Evolutionary conservation across 139 green algal species (phyloP).

Genomic region (Diplosphaera chodatii): DNA sequence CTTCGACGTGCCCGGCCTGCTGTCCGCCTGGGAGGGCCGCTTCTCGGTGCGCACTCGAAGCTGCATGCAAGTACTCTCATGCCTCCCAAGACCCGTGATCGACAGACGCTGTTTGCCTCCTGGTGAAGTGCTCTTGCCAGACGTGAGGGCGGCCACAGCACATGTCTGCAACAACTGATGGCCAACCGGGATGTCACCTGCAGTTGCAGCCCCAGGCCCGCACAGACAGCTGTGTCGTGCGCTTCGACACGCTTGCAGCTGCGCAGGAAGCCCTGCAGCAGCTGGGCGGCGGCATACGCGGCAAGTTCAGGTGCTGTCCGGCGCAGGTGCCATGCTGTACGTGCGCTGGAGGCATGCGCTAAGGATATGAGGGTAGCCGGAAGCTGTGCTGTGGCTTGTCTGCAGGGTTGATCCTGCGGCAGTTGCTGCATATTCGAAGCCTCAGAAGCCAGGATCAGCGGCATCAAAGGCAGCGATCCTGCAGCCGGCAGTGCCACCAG

Average conservation of each 20-base stretch:
- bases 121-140: no score
- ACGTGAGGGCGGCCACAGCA: no score
- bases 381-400: no score
- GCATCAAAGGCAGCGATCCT: neutral
- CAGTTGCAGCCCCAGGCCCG: neutral
- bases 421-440: neutral
- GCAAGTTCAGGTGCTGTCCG: slow-evolving; percentile 14
- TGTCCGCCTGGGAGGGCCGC: slow-evolving; percentile 35
- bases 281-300: slow-evolving; percentile 11
- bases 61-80: no score
- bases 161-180: no score
- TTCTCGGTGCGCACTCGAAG: slow-evolving; percentile 1
- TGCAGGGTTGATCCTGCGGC: neutral
- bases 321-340: no score
- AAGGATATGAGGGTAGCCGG: no score
- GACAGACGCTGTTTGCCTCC: no score
- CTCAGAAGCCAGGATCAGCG: neutral
- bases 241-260: slow-evolving; percentile 2
- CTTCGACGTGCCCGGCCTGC: slow-evolving; percentile 32
- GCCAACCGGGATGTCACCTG: no score
- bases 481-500: no score
- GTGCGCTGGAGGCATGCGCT: no score
- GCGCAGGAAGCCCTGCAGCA: slow-evolving; percentile 7
- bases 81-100: no score
- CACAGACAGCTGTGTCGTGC: neutral